Evolutionary conservation across 148 eudicot species (phyloP), one percentile per base, ranked within the genome.

Genomic region (Nepenthes gracilis): DNA sequence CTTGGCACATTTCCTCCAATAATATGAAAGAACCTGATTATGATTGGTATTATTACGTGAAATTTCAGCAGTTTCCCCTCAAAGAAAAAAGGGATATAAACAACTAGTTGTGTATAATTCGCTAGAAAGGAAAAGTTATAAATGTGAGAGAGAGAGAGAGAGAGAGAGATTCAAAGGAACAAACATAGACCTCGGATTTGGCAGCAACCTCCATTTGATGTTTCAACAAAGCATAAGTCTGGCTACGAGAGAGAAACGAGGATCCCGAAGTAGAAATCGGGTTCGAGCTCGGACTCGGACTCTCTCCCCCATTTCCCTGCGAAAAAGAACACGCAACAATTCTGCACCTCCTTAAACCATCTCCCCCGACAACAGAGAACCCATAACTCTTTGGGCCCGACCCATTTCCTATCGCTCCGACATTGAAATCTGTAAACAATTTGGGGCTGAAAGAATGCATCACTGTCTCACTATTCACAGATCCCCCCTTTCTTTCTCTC

Each of bases 141-240:
- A 52, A 52, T 52, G 5, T 54, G 50, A 34, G 13, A 36, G 47
- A 60, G 14, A 13, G 6, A 34, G 43, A 1, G 1, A 9, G 54
- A 15, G 43, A 64, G 35, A 6, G 54, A 58, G 23, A 23, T 23
- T 23, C 23, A 23, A 23, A 23, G 23, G 23, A 23, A 23, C 23
- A 23, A 23, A 35, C 2, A 15, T 4, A 36, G 6, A 87, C 99
- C 95, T 93, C 99, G 36, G 95, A 78, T 77, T 93, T 86, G 2
- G 96, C 85, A 43, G 99, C 99, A 7, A 93, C 87, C 72, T 89
- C 95, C 99, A 93, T 72, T 67, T 86, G 84, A 62, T 86, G 99
- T 72, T 89, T 93, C 79, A 93, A 74, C 63, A 88, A 54, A 62
- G 89, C 95, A 74, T 93, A 89, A 15, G 83, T 82, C 64, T 88